phyloP scores from a whole-genome alignment of 148 eudicot species.

The Rhododendron vialii region DNA sequence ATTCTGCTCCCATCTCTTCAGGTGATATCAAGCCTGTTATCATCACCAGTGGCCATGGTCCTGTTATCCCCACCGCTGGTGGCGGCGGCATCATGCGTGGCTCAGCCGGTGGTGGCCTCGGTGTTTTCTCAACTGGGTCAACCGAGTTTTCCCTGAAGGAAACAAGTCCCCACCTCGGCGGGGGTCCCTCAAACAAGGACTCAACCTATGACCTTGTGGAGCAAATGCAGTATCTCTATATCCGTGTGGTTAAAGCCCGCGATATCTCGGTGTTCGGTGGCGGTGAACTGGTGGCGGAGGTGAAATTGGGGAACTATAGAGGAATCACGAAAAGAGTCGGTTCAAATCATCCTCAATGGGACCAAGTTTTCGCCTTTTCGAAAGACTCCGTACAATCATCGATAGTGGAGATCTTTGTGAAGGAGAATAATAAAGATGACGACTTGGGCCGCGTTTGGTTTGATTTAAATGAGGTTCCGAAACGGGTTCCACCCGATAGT shows the following conservation, averaged over 20 bases:
- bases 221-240: conserved; percentile 90
- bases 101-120: conserved; percentile 31
- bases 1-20: neutral
- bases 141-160: conserved; percentile 70
- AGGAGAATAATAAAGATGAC: conserved; percentile 69
- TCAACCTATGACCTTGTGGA: conserved; percentile 90
- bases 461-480: conserved; percentile 83
- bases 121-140: conserved; percentile 37
- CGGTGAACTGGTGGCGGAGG: conserved; percentile 62
- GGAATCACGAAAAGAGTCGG: conserved; percentile 69
- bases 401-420: conserved; percentile 69
- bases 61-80: conserved; percentile 15
- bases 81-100: conserved; percentile 10
- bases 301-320: conserved; percentile 82
- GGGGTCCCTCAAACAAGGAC: conserved; percentile 56
- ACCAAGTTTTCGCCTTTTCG: conserved; percentile 87
- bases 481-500: conserved; percentile 82
- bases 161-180: conserved; percentile 82
- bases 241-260: conserved; percentile 71
- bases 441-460: conserved; percentile 82
- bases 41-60: conserved; percentile 51
- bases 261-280: conserved; percentile 48
- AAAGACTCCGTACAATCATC: conserved; percentile 84
- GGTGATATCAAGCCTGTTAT: conserved; percentile 67
- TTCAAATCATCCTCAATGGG: conserved; percentile 61